Base-by-base conservation (phyloP, 2,329 filamentous ascomycete species). In the Fusarium neocosmosporiellum region DNA sequence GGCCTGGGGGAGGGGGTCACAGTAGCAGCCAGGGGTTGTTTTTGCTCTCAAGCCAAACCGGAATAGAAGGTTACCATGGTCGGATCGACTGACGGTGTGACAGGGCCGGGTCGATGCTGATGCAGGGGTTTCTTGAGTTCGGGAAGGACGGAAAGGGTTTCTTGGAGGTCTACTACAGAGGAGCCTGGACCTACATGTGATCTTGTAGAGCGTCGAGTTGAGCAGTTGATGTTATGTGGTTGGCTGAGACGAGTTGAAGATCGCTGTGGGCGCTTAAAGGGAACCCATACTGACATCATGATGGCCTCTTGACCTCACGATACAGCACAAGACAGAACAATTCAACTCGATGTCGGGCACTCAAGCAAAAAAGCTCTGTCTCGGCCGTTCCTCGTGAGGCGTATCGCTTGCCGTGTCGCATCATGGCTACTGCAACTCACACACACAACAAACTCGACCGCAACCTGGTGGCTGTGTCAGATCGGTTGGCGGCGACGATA, bases 391-490 rank as follows among this genome's bases (percentile, higher is more conserved):
- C 24, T 69, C 54, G 57, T 41, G 43, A 59, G 48, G 54, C 54
- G 39, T 59, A 46, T 59, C 37, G 57, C 29, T 29, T 46, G 57
- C 69, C 62, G 70, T 72, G 70, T 72, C 70, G 59, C 66, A 72
- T 59, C 55, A 29, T 20, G n/a, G 41, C n/a, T n/a, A 18, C 57
- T 66, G 37, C 65, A 43, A 29, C 29, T 33, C 33, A 18, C n/a
- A n/a, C 18, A 27, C 55, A 37, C 20, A 16, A 29, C 9, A 27
- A 29, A 22, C 58, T 13, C 18, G 11, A 13, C 31, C 10, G 39
- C 36, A 36, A 33, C 20, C 33, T 59, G 29, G 54, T 65, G 70
- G 73, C 61, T 66, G 75, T 76, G 66, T 75, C 73, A 75, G 73
- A 77, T 77, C 75, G 72, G 75, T 66, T 58, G 37, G 61, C 22